These are phyloP conservation scores for Arachis stenosperma DNA, from an alignment of 306 rosid species.

Conservation along the genomic window DNA sequence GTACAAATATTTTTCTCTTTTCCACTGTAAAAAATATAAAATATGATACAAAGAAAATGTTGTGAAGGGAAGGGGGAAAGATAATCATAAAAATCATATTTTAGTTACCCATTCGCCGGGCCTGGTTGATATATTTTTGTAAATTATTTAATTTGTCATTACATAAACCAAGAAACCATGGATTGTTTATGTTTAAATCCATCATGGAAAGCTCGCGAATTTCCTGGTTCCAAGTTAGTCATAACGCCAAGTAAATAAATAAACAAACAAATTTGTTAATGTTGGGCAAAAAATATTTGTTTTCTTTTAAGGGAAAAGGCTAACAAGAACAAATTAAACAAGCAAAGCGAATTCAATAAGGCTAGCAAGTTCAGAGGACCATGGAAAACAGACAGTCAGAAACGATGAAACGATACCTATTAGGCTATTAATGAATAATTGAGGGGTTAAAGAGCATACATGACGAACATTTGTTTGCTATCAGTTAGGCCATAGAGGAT, in stretches of 20 bases:
- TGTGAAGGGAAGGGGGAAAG: neutral
- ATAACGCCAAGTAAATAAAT: no score
- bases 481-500: neutral
- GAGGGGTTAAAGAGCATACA: neutral
- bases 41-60: neutral
- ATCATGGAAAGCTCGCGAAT: no score
- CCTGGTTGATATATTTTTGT: neutral
- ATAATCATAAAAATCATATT: neutral
- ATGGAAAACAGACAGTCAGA: no score
- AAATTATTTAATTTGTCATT: neutral
- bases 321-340: neutral
- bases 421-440: slow-evolving; percentile 1
- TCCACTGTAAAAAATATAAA: neutral
- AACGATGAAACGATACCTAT: no score
- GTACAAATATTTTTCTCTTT: neutral
- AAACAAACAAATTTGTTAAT: no score
- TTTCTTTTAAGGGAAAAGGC: neutral
- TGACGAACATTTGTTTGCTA: neutral
- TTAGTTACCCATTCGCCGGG: neutral
- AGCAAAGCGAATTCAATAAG: neutral
- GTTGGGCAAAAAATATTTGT: neutral
- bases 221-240: no score
- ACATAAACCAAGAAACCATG: neutral
- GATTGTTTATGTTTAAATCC: neutral
- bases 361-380: neutral